Base-by-base conservation (phyloP, 495 filamentous ascomycete species). In the Sabuloglossum arenarium region DNA sequence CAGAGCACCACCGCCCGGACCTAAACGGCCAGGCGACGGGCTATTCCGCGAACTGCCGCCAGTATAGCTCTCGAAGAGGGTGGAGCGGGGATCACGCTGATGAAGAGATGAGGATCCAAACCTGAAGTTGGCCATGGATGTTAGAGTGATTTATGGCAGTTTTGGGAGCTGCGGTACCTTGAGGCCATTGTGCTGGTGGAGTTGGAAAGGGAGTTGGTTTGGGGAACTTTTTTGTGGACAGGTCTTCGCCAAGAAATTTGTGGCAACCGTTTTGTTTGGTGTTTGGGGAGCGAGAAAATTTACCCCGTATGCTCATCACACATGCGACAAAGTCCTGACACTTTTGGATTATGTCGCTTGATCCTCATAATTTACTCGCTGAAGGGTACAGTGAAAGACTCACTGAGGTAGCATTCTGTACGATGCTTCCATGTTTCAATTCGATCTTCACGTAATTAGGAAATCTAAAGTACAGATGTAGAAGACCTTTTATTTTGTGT, bases 61-160 rank as follows among this genome's bases (percentile, higher is more conserved):
- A 37, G 78, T 71, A 63, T 87, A 88, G 30, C 30, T 39, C 24
- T 55, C 83, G 75, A 97, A 96, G 65, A 97, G 85, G 60, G 86
- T 80, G 61, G 78, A 81, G 68, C 88, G 87, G 56, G 88, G 81
- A 69, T 94, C 87, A 62, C 87, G 86, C 66, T 90, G 83, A 68
- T 86, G 82, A 61, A 84, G 43, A 21, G 47, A 32, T 29, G 56
- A 57, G 43, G 27, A 25, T 27, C 43, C 29, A 9, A 37, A 58
- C n/a, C 55, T 56, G 19, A 21, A 1, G 28, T 47, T 10, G n/a
- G 21, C 11, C 3, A n/a, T 19, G 21, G 79, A 0, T 10, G 12
- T 43, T 43, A 43, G 39, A 21, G n/a, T 16, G 1, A 21, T 16
- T 4, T 23, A 43, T 5, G n/a, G 5, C n/a, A 10, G 47, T 14